Conservation (phyloP, 1,284 basidiomycete species). For the Termitomyces sp. region DNA sequence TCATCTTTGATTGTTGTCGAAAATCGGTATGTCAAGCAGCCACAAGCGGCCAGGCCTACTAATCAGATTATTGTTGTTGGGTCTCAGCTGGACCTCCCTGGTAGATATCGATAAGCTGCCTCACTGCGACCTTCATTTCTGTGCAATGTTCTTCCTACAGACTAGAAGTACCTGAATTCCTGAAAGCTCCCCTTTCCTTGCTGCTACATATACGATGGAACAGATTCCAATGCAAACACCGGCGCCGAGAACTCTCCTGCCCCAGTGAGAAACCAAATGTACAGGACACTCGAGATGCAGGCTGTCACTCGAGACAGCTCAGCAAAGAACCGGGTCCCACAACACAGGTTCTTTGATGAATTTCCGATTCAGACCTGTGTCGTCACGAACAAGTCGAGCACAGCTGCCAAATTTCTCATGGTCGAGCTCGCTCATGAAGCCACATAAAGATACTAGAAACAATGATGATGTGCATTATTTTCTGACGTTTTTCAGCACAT, state of each 20-base stretch:
- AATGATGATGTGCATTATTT: neutral
- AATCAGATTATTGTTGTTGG: too few species aligned
- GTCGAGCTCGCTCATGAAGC: neutral
- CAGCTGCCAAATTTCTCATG: neutral
- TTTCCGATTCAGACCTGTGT: neutral
- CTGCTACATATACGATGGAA: too few species aligned
- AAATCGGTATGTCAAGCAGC: too few species aligned
- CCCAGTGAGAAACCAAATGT: rapidly evolving
- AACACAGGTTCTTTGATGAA: neutral
- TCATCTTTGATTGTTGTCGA: too few species aligned
- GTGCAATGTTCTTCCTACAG: neutral
- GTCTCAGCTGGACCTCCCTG: too few species aligned
- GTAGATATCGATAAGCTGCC: too few species aligned
- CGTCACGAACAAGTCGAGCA: neutral
- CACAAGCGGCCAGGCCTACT: too few species aligned
- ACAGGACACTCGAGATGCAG: neutral
- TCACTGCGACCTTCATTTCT: neutral
- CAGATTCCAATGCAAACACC: neutral
- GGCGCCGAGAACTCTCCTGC: neutral
- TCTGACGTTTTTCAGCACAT: neutral
- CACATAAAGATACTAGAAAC: neutral
- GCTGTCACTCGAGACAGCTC: neutral
- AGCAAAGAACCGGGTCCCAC: neutral
- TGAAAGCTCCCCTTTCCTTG: neutral
- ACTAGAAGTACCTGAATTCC: neutral